Evolutionary conservation across 2,329 filamentous ascomycete species (phyloP), one percentile per base, ranked within the genome.

Genomic region (Penicillium sp.): DNA sequence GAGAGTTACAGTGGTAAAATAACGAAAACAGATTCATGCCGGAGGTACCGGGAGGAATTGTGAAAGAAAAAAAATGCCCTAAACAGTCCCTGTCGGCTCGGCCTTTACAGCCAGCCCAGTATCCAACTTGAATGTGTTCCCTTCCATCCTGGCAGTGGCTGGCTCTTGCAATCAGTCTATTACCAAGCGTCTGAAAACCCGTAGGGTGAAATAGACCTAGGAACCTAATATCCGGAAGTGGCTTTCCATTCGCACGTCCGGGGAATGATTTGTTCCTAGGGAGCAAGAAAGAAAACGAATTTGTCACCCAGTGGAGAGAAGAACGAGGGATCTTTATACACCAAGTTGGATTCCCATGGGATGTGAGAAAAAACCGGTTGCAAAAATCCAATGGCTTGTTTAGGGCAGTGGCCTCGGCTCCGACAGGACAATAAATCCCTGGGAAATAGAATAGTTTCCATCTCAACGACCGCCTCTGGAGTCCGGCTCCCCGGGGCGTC

Each of bases 401-500:
- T 18, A 15, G 12, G 15, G 21, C 9, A 29, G 24, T 24, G 29
- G 15, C 26, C 2, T 20, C 26, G 39, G n/a, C 8, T 30, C 39
- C 23, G 13, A 21, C 21, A 40, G 21, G 10, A 17, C 36, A 40
- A 26, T 24, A 24, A 24, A n/a, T 17, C 36, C 36, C 21, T 40
- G 12, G 36, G 21, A 9, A 40, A 15, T 26, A 26, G 17, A 40
- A 15, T 26, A 26, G 13, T 40, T 6, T 26, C 20, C 12, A n/a
- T n/a, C 42, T 62, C 51, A 59, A 45, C 52, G 60, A 18, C 47
- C 42, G 10, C 51, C 51, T 58, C 79, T 58, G n/a, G 58, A 49
- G 17, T 69, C 68, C 15, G 56, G 52, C 21, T 68, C 64, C 18
- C 58, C 49, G 36, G 36, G 36, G 9, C 62, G 61, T 55, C 70